A percentile compares a stretch with the other conserved stretches of the same genome.
phyloP scores from a whole-genome alignment of 306 rosid genomes.

The Luffa aegyptiaca region DNA sequence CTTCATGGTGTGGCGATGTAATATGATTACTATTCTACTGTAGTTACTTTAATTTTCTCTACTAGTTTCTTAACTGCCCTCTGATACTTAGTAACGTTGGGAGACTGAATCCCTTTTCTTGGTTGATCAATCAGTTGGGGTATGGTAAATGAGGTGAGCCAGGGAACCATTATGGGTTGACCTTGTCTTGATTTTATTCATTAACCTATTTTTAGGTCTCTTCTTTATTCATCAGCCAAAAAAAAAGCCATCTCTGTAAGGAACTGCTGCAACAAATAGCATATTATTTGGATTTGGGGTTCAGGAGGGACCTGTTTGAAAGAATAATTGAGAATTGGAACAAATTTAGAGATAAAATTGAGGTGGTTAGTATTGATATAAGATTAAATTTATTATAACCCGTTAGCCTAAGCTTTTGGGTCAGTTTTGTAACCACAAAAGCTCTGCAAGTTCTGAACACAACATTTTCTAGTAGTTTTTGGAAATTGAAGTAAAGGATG shows the following conservation, averaged over 20 bases:
- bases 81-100: not conserved
- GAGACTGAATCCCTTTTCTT: not conserved
- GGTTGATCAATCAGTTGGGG: not conserved
- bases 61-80: constrained; percentile 4
- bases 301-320: not conserved
- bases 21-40: not conserved
- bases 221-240: not conserved
- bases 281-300: not conserved
- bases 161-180: not conserved
- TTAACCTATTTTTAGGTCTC: not conserved
- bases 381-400: too few species aligned
- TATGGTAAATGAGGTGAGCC: not conserved
- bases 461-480: not conserved
- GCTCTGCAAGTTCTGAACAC: not conserved
- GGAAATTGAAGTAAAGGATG: not conserved
- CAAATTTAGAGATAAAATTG: not conserved
- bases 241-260: not conserved
- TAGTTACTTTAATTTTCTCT: not conserved
- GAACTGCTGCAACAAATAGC: not conserved
- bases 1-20: not conserved
- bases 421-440: not conserved
- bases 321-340: not conserved
- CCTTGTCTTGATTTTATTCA: not conserved
- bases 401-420: too few species aligned
- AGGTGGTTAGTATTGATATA: not conserved